Evolutionary conservation across 1,284 basidiomycete genomes (phyloP), one percentile per base, ranked within the genome.

Genomic region (Ustilago vetiveriae): DNA sequence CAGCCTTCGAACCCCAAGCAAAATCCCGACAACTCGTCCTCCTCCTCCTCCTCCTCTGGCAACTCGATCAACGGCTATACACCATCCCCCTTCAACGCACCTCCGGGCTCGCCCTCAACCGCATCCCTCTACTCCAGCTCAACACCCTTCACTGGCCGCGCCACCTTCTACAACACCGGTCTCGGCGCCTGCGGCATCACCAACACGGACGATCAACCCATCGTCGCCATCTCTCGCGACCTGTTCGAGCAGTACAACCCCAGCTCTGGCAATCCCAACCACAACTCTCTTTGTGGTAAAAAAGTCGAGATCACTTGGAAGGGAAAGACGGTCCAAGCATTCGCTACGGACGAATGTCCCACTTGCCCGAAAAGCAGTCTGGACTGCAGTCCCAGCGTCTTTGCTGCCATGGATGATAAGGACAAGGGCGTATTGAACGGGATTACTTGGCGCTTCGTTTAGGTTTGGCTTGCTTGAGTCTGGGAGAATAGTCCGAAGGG

Each of bases 351-450:
- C 77, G 85, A 65, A 87, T 92, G 90, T 79, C 86, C 86, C 45
- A 87, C 85, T n/a, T 93, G 91, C 77, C 86, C 87, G 1, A 85
- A 81, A 35, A 87, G 86, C 21, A 90, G 86, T 35, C 86, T 95
- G 49, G 93, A 96, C 84, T 84, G 94, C 57, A 89, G 90, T 11
- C 79, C 82, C 4, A 86, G 88, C 36, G 86, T 96, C 26, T 96
- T 96, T 84, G 36, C 46, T 1, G 29, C 16, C 6, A 29, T 78
- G 19, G 71, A 68, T 23, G 19, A 37, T 22, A 49, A 52, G 47
- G 69, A 63, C 16, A 54, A 58, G 30, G 76, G 76, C 33, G 50
- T 59, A 7, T 47, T 78, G 46, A 41, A 74, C 13, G 60, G 65
- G 3, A 53, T 78, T 21, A 50, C 37, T 17, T 80, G 78, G 78